These are phyloP conservation scores for Melastoma candidum DNA, from an alignment of 441 rosid genomes.

Conservation along the genomic window DNA sequence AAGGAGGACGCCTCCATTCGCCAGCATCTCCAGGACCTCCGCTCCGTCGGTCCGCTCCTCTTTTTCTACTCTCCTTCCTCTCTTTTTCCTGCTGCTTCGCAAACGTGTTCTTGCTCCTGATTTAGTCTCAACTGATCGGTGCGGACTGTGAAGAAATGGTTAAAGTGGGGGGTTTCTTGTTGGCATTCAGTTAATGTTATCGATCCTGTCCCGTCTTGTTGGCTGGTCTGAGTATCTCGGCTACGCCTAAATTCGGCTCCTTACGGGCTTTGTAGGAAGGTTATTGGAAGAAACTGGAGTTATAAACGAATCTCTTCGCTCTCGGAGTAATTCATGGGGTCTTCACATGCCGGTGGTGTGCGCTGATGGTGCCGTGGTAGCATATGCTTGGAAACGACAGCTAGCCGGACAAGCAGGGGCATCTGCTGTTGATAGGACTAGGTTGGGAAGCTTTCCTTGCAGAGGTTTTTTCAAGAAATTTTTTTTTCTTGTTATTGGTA, in stretches of 20 bases:
- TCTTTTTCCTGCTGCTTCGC: background rate
- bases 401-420: conserved; percentile 99
- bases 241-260: background rate
- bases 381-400: conserved; percentile 95
- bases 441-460: conserved; percentile 28
- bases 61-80: background rate
- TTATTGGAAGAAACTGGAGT: conserved; percentile 87
- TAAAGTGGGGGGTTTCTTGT: background rate
- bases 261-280: conserved; percentile 34
- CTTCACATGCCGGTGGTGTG: conserved; percentile 92
- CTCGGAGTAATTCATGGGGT: conserved; percentile 86
- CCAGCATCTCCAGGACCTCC: conserved; percentile 77
- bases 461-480: background rate
- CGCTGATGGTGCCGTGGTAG: conserved; percentile 96
- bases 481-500: no score
- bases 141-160: background rate
- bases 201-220: background rate
- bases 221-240: background rate
- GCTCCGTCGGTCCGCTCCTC: conserved; percentile 40
- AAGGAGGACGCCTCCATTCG: conserved; percentile 83
- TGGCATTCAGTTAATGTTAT: background rate
- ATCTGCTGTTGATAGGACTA: conserved; percentile 90
- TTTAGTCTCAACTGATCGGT: background rate
- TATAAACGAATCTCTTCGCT: conserved; percentile 60
- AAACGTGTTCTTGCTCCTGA: no score